Percentiles rank a stretch among this genome's conserved stretches.
Evolutionary conservation across 1,139 yeast species (phyloP).

Genomic region (Candida labiduridarum): DNA sequence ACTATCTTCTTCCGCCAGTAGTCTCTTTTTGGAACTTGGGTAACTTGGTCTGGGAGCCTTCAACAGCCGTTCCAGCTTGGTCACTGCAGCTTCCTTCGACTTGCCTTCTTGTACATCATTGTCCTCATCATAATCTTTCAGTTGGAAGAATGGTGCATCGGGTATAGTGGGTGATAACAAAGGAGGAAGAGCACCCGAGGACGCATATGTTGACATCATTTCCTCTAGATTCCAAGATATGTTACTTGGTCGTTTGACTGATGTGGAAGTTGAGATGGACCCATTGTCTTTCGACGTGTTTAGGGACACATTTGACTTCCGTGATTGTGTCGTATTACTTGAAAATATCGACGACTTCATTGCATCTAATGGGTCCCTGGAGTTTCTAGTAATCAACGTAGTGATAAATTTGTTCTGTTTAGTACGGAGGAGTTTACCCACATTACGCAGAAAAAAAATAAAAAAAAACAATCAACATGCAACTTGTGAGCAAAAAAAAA

Average conservation of each 20-base stretch:
- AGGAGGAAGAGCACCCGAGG: constrained; percentile 40
- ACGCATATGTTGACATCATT: constrained; percentile 37
- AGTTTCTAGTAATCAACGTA: not conserved
- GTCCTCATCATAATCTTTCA: not conserved
- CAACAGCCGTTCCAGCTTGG: not conserved
- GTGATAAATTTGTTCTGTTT: not conserved
- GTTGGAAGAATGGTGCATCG: constrained; percentile 12
- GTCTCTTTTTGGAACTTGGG: constrained; percentile 10
- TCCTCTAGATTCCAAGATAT: constrained; percentile 47
- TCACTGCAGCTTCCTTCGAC: not conserved
- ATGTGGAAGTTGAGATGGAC: constrained; percentile 6
- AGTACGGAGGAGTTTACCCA: not conserved
- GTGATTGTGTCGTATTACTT: constrained; percentile 22
- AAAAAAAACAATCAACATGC: too few relatives aligned
- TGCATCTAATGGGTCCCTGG: not conserved
- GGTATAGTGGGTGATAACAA: constrained; percentile 48
- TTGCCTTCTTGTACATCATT: constrained; percentile 1
- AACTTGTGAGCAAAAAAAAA: too few relatives aligned
- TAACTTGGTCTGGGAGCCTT: constrained; percentile 13
- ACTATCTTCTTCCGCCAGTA: constrained; percentile 5
- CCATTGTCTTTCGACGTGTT: constrained; percentile 15
- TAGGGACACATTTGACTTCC: constrained; percentile 20
- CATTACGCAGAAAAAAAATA: too few relatives aligned
- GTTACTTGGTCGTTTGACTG: constrained; percentile 3
- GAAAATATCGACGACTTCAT: constrained; percentile 38